Conservation (phyloP, 176 grass and related monocot genomes). For the Guadua angustifolia region DNA sequence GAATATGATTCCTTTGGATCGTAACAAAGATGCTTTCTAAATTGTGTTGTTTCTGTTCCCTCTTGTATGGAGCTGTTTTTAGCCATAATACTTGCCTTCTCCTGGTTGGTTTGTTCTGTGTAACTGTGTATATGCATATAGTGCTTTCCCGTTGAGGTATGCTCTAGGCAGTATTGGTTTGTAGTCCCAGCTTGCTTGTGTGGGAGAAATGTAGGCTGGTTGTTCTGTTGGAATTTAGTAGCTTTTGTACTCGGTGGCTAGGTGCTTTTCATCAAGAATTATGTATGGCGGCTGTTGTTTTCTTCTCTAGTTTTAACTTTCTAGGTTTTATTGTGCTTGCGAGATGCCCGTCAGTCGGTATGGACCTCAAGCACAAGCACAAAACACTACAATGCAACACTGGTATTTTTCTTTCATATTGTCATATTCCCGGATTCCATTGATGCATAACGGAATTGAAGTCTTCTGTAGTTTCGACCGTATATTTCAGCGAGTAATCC, state of each 20-base stretch:
- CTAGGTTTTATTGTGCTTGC: background rate
- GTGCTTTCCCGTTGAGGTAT: background rate
- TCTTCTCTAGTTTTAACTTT: background rate
- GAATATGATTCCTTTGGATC: background rate
- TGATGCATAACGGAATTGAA: too few species aligned
- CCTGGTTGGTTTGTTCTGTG: background rate
- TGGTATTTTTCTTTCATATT: too few species aligned
- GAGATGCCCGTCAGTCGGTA: background rate
- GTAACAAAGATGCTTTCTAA: background rate
- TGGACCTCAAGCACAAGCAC: background rate
- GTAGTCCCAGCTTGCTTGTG: background rate
- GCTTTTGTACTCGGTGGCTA: too few species aligned
- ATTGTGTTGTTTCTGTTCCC: background rate
- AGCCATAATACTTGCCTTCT: background rate
- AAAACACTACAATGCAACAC: background rate
- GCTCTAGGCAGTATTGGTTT: background rate
- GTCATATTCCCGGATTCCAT: too few species aligned
- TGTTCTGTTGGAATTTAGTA: background rate
- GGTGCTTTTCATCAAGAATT: background rate
- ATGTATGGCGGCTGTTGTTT: background rate
- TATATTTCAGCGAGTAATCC: too few species aligned
- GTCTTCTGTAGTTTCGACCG: too few species aligned
- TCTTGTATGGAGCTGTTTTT: background rate
- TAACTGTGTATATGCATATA: background rate
- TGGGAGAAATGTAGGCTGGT: background rate